phyloP scores from a whole-genome alignment of 106 monocot genomes.

The Acanthochlamys bracteata region DNA sequence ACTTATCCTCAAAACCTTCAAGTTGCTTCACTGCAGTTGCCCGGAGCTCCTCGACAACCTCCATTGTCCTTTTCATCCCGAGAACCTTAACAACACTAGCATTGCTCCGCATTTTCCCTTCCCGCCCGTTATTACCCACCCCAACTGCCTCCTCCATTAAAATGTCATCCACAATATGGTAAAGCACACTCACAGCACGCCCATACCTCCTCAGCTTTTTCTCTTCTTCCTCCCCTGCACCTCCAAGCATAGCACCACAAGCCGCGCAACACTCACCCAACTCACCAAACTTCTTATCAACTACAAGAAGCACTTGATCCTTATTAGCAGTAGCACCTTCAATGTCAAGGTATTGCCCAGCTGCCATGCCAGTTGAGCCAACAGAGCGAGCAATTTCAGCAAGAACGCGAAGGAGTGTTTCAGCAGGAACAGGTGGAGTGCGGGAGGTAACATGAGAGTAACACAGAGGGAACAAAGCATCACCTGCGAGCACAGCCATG shows the following conservation, averaged over 20 bases:
- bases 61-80: constrained; percentile 55
- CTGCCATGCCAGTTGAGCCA: constrained; percentile 70
- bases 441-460: constrained; percentile 38
- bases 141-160: constrained; percentile 35
- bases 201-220: constrained; percentile 58
- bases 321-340: constrained; percentile 9
- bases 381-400: constrained; percentile 64
- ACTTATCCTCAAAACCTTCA: constrained; percentile 31
- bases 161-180: constrained; percentile 63
- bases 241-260: constrained; percentile 61
- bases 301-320: constrained; percentile 23
- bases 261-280: constrained; percentile 78
- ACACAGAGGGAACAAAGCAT: constrained; percentile 68
- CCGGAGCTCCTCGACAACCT: constrained; percentile 49
- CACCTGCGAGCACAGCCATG: constrained; percentile 68
- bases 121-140: constrained; percentile 12
- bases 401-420: constrained; percentile 32
- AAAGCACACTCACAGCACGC: constrained; percentile 56
- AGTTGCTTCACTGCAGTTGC: constrained; percentile 45
- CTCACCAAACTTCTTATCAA: constrained; percentile 77
- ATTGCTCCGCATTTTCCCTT: constrained; percentile 67
- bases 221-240: constrained; percentile 43
- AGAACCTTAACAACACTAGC: constrained; percentile 44
- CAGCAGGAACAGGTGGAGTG: constrained; percentile 33
- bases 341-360: constrained; percentile 73